These are phyloP conservation scores for Suhomyces maxii DNA, from an alignment of 1,139 yeast genomes.

Conservation along the genomic window DNA sequence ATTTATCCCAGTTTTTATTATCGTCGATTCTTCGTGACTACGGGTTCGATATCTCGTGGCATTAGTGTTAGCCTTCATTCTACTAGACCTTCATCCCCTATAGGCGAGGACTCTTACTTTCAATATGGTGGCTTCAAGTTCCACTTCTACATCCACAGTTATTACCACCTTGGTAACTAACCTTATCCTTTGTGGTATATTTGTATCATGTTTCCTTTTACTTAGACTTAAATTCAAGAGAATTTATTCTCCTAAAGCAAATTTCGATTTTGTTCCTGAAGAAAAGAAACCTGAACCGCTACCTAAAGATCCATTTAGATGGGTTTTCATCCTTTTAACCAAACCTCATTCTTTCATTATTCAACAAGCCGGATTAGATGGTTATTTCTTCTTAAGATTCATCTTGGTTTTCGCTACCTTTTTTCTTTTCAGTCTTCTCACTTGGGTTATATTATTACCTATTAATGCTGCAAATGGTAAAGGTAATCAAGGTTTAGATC, in stretches of 20 bases:
- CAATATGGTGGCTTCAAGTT: slow-evolving; percentile 22
- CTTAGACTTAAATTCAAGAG: slow-evolving; percentile 57
- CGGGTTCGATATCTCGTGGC: not conserved
- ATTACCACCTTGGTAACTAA: slow-evolving; percentile 60
- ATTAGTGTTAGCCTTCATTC: no score
- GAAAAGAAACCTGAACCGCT: slow-evolving; percentile 63
- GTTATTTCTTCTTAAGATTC: slow-evolving; percentile 66
- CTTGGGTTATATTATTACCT: slow-evolving; percentile 63
- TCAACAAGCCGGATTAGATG: slow-evolving; percentile 76
- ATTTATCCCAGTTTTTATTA: not conserved
- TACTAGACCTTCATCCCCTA: no score
- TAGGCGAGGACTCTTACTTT: not conserved
- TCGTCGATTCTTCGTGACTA: not conserved
- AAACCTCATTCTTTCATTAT: slow-evolving; percentile 66
- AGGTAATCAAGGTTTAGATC: slow-evolving; percentile 65
- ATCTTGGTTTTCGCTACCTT: slow-evolving; percentile 46
- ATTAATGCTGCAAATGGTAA: slow-evolving; percentile 64
- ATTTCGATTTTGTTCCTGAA: slow-evolving; percentile 56
- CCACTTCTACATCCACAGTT: slow-evolving; percentile 65
- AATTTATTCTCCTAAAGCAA: slow-evolving; percentile 68
- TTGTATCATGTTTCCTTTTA: slow-evolving; percentile 52
- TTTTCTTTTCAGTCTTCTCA: slow-evolving; percentile 39
- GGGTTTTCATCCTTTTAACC: slow-evolving; percentile 57
- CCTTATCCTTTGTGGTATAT: slow-evolving; percentile 52
- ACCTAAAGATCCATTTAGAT: slow-evolving; percentile 61